A percentile compares a stretch with the other conserved stretches of the same genome.
Evolutionary conservation across 768 basidiomycete species (phyloP).

Genomic region (Zangia roseola): DNA sequence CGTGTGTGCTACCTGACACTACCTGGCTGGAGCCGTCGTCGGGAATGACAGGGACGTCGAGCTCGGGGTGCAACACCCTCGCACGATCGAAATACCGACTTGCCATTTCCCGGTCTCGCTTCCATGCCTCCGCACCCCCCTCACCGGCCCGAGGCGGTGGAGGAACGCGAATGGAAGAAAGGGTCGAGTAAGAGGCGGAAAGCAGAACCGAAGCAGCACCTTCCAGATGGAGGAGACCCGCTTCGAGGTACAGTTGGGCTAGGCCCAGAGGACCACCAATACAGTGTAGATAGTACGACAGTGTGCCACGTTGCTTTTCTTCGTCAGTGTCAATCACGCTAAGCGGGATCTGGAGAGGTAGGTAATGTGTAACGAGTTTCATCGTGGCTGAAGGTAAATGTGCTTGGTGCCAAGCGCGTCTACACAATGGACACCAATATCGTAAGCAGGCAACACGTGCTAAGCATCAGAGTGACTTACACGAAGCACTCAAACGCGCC

Average conservation of each 20-base stretch:
- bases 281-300: conserved; percentile 60
- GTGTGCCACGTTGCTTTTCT: conserved; percentile 48
- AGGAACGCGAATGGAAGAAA: conserved; percentile 75
- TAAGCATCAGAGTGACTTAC: conserved; percentile 40
- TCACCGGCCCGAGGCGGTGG: conserved; percentile 48
- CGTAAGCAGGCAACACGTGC: background rate
- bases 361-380: conserved; percentile 71
- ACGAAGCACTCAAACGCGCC: conserved; percentile 81
- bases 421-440: conserved; percentile 26
- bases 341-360: conserved; percentile 53
- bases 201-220: conserved; percentile 72
- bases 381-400: conserved; percentile 75
- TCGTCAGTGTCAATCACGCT: conserved; percentile 34
- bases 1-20: conserved; percentile 31
- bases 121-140: conserved; percentile 70
- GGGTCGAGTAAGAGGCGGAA: conserved; percentile 69
- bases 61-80: conserved; percentile 51
- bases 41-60: conserved; percentile 71
- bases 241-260: conserved; percentile 75
- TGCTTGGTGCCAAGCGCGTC: conserved; percentile 81
- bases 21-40: conserved; percentile 37
- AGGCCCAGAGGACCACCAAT: conserved; percentile 67
- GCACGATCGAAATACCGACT: conserved; percentile 73
- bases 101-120: conserved; percentile 69
- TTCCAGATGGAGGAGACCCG: conserved; percentile 78